Percentiles rank a stretch among this genome's conserved stretches.
Evolutionary conservation across 495 filamentous ascomycete species (phyloP).

Genomic region (Penicillium paxilli): DNA sequence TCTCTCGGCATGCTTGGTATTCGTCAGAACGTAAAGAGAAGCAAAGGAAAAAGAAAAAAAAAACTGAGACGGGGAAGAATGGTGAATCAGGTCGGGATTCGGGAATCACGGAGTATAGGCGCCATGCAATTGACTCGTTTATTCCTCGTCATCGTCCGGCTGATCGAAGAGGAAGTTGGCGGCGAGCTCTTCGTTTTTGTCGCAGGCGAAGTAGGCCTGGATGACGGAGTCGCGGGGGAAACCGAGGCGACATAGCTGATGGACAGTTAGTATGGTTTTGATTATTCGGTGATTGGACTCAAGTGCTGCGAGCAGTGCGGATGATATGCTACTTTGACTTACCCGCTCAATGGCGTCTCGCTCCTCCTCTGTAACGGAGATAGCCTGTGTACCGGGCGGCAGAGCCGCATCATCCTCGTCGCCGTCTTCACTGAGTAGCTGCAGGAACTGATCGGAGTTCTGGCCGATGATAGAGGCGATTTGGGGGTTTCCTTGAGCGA

Average conservation of each 20-base stretch:
- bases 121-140: slow-evolving; percentile 25
- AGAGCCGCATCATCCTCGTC: slow-evolving; percentile 67
- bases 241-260: slow-evolving; percentile 83
- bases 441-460: slow-evolving; percentile 90
- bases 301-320: no score
- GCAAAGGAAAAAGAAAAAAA: slow-evolving; percentile 9
- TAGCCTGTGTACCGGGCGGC: slow-evolving; percentile 85
- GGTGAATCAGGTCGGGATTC: not conserved
- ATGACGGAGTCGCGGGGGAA: slow-evolving; percentile 93
- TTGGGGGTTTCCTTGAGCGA: slow-evolving; percentile 92
- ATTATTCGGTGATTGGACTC: no score
- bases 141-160: slow-evolving; percentile 80
- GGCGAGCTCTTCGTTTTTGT: slow-evolving; percentile 97
- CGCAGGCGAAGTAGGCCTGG: slow-evolving; percentile 98
- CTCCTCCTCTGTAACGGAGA: slow-evolving; percentile 92
- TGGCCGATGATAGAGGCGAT: slow-evolving; percentile 86
- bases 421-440: slow-evolving; percentile 78
- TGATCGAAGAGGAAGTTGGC: slow-evolving; percentile 98
- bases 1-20: slow-evolving; percentile 31
- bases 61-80: not conserved
- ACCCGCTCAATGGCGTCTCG: slow-evolving; percentile 94
- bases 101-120: slow-evolving; percentile 6
- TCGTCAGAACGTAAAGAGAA: slow-evolving; percentile 32
- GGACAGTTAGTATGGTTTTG: slow-evolving; percentile 32
- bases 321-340: slow-evolving; percentile 49